These are phyloP conservation scores for Helianthus tuberosus DNA, from an alignment of 129 eudicot species.

Conservation along the genomic window DNA sequence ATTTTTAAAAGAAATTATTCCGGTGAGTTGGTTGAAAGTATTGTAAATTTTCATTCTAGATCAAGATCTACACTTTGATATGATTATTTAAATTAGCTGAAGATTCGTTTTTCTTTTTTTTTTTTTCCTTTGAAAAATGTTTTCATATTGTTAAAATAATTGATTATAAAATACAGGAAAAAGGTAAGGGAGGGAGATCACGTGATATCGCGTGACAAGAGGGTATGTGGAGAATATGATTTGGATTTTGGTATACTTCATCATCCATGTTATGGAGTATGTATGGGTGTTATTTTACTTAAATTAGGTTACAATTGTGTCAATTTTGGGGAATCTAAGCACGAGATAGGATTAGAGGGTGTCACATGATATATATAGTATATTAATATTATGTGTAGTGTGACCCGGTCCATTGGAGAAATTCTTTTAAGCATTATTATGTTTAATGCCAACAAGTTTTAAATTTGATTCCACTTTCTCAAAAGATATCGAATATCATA, in stretches of 20 bases:
- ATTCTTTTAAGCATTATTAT: not conserved
- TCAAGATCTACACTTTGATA: conserved; percentile 16
- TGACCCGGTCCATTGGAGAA: too few species aligned
- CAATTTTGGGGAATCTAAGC: conserved; percentile 56
- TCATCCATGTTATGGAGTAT: conserved; percentile 36
- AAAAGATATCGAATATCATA: not conserved
- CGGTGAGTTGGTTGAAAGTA: conserved; percentile 13
- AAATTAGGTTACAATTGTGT: conserved; percentile 52
- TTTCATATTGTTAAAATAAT: conserved; percentile 19
- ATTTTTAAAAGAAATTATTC: not conserved
- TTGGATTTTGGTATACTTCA: conserved; percentile 59
- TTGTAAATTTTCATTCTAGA: conserved; percentile 9
- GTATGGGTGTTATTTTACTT: conserved; percentile 43
- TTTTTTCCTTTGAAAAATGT: conserved; percentile 7
- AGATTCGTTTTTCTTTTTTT: conserved; percentile 30
- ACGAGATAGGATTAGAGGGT: conserved; percentile 46
- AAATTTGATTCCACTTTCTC: conserved; percentile 11
- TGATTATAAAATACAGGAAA: not conserved
- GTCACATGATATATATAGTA: conserved; percentile 40
- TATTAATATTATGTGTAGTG: not conserved
- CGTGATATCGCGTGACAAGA: conserved; percentile 82
- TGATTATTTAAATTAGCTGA: conserved; percentile 3
- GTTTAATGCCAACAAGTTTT: not conserved
- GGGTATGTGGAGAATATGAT: conserved; percentile 49
- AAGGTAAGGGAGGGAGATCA: conserved; percentile 40